phyloP scores from a whole-genome alignment of 2,329 filamentous ascomycete species.

The Colletotrichum karsti region DNA sequence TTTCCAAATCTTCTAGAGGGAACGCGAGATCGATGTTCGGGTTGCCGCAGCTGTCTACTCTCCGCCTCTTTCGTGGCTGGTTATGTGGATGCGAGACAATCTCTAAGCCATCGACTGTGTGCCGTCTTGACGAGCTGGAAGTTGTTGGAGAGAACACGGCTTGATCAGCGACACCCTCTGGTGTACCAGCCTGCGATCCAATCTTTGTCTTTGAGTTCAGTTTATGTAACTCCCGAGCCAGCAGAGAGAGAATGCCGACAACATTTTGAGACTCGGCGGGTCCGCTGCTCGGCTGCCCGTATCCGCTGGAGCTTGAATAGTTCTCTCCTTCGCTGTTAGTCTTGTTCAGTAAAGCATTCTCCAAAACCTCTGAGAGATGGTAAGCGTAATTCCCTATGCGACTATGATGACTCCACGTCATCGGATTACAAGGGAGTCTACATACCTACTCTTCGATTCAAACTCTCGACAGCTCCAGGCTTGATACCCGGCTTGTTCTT shows the following conservation, averaged over 20 bases:
- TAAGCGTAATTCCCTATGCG: not conserved
- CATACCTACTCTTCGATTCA: conserved; percentile 33
- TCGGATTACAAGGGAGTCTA: not conserved
- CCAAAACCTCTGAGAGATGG: conserved; percentile 15
- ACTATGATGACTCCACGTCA: not conserved
- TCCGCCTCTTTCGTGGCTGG: conserved; percentile 29
- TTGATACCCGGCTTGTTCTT: conserved; percentile 36
- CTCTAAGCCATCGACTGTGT: not conserved
- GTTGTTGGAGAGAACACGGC: conserved; percentile 11
- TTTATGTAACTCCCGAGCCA: conserved; percentile 32
- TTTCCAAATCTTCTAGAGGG: conserved; percentile 32
- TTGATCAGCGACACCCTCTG: not conserved
- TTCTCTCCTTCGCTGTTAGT: not conserved
- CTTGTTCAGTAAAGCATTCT: conserved; percentile 24
- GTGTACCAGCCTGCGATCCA: not conserved
- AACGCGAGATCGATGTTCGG: conserved; percentile 31
- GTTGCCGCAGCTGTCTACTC: conserved; percentile 35
- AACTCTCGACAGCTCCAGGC: conserved; percentile 32
- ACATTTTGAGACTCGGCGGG: conserved; percentile 22
- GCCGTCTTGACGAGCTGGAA: conserved; percentile 11
- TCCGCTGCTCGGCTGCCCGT: not conserved
- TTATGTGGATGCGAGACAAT: conserved; percentile 15
- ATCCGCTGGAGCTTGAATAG: not conserved
- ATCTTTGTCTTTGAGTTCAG: conserved; percentile 12
- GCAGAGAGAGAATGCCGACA: conserved; percentile 29